These are phyloP conservation scores for Venturia effusa DNA, from an alignment of 2,329 filamentous ascomycete genomes.

Conservation along the genomic window DNA sequence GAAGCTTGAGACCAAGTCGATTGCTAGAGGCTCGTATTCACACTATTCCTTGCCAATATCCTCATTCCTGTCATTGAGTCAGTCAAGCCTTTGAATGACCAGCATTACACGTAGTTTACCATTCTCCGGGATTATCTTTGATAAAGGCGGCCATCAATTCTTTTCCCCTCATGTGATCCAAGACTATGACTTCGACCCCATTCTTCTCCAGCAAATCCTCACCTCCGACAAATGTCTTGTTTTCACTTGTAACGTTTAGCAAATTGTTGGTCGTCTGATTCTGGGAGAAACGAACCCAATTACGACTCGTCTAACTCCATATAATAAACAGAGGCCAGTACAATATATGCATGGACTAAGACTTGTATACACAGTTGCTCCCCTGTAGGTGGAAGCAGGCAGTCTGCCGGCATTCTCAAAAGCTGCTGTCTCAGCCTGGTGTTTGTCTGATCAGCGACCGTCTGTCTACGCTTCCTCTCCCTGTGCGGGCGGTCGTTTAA, in stretches of 20 bases:
- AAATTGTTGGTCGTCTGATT: background rate
- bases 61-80: constrained; percentile 14
- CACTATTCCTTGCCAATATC: constrained; percentile 22
- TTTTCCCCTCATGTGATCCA: constrained; percentile 55
- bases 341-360: constrained; percentile 75
- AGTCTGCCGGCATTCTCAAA: constrained; percentile 64
- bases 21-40: background rate
- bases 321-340: constrained; percentile 66
- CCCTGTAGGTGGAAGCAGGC: constrained; percentile 56
- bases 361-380: constrained; percentile 75
- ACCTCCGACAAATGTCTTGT: constrained; percentile 62
- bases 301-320: constrained; percentile 63
- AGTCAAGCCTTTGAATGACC: background rate
- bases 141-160: constrained; percentile 59
- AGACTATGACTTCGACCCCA: constrained; percentile 62
- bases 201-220: constrained; percentile 58
- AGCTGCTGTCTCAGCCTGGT: constrained; percentile 63
- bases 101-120: constrained; percentile 34
- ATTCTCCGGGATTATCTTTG: constrained; percentile 58
- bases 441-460: background rate
- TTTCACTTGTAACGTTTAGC: constrained; percentile 38
- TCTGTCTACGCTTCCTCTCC: background rate
- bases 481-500: constrained; percentile 12
- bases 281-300: constrained; percentile 33
- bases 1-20: too few relatives aligned